phyloP scores from a whole-genome alignment of 495 filamentous ascomycete species.

The Penicillium cosmopolitanum region DNA sequence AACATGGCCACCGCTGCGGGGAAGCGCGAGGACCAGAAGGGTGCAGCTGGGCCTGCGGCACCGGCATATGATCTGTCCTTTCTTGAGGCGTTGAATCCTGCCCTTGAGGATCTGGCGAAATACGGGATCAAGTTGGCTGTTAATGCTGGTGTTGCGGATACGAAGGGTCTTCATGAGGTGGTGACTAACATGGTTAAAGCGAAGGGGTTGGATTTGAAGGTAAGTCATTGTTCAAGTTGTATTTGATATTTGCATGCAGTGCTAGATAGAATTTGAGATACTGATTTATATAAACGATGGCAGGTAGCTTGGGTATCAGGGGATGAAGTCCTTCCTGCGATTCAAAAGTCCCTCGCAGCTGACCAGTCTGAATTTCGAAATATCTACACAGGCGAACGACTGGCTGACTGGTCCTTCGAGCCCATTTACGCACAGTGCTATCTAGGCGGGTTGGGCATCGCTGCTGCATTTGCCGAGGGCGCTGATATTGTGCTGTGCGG shows the following conservation, averaged over 20 bases:
- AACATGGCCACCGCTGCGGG: slow-evolving; percentile 56
- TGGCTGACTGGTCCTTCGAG: slow-evolving; percentile 54
- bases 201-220: slow-evolving; percentile 50
- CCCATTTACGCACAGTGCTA: slow-evolving; percentile 60
- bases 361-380: slow-evolving; percentile 50
- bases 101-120: slow-evolving; percentile 52
- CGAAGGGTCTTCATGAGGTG: slow-evolving; percentile 48
- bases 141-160: slow-evolving; percentile 61
- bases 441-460: slow-evolving; percentile 56
- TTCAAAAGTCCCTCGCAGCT: slow-evolving; percentile 41
- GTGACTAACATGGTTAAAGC: slow-evolving; percentile 47
- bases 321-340: slow-evolving; percentile 52
- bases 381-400: slow-evolving; percentile 52
- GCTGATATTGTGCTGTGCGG: slow-evolving; percentile 63
- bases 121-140: slow-evolving; percentile 59
- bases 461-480: slow-evolving; percentile 50
- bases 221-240: slow-evolving; percentile 7
- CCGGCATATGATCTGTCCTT: slow-evolving; percentile 58
- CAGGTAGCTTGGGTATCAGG: slow-evolving; percentile 54
- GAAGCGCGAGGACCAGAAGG: slow-evolving; percentile 39
- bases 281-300: not conserved
- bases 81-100: slow-evolving; percentile 55
- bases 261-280: not conserved
- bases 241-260: not conserved
- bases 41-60: slow-evolving; percentile 7